Base-by-base conservation (phyloP, 1,139 yeast genomes). In the Taphrina sp. region DNA sequence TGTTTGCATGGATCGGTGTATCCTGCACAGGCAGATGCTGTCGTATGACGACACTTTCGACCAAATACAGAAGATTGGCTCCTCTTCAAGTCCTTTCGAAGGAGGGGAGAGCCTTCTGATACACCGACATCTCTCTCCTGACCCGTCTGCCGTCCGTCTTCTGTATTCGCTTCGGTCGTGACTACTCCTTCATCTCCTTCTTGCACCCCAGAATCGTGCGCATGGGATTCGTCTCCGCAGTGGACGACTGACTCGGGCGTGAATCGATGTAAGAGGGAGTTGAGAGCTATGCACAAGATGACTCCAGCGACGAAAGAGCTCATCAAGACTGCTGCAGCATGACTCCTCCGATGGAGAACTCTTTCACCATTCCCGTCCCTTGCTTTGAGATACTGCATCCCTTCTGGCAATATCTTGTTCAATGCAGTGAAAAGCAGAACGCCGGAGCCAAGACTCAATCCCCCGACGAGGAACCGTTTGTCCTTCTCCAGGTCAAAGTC, bases 361-460 rank as follows among this genome's bases (percentile, higher is more conserved):
- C 63, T 46, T 1, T 57, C 52, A 3, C 59, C 37, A 39, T 66
- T 57, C 12, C 35, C 29, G 19, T 12, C 17, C 0, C 69, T 70
- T 12, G 64, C 60, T 16, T 64, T 64, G 54, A 75, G 70, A 60
- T 70, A 72, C 5, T 64, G 61, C 42, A 67, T 62, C 1, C 83
- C 76, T 59, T 76, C 79, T 0, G 92, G 92, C 5, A 85, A 67
- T 59, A 85, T 70, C 59, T 79, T 75, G 67, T 76, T 81, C 43
- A 85, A 69, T 0, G 90, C 76, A 0, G 92, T 83, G 64, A 84
- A 79, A 5, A 83, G 58, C 38, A 57, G 36, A 14, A 57, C 57
- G 14, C 94, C 94, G 0, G 86, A 74, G 62, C 87, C 80, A 55
- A 85, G 70, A 0, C 83, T 75, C 39, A 82, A 71, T 2, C 83